Percentiles rank a stretch among this genome's conserved stretches.
Conservation (phyloP, 345 rosid genomes). For the Gossypium bickii region DNA sequence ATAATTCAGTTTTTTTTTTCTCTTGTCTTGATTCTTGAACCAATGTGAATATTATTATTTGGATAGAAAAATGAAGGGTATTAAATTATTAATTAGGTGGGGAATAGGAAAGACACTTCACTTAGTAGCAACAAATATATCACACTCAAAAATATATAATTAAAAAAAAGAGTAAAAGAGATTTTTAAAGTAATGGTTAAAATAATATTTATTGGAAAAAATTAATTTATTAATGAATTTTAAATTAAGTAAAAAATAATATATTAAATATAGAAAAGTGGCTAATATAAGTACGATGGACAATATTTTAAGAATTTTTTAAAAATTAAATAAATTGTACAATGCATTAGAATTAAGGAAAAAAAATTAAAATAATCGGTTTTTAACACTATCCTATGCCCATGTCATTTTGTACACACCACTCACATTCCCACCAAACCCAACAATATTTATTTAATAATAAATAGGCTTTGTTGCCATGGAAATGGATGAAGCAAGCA, state of each 20-base stretch:
- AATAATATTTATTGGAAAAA: no score
- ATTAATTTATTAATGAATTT: no score
- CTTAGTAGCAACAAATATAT: neutral
- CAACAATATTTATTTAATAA: no score
- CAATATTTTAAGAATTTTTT: neutral
- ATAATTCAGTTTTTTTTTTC: neutral
- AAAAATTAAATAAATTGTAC: neutral
- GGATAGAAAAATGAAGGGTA: neutral
- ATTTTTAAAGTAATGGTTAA: neutral
- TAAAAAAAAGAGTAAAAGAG: neutral
- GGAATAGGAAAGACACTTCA: constrained; percentile 2
- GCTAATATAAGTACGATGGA: no score
- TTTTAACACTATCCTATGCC: neutral
- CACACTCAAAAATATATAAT: neutral
- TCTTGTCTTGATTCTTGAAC: neutral
- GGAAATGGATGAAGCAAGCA: neutral
- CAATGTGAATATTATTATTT: neutral
- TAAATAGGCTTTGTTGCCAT: neutral
- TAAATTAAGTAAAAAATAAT: neutral
- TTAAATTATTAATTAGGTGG: neutral
- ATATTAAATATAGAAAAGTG: neutral
- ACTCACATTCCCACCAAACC: neutral
- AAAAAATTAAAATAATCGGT: neutral
- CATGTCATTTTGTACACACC: neutral
- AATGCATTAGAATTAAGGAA: neutral